Evolutionary conservation across 2,329 filamentous ascomycete genomes (phyloP).

Genomic region (Teratosphaeria pseudoeucalypti): DNA sequence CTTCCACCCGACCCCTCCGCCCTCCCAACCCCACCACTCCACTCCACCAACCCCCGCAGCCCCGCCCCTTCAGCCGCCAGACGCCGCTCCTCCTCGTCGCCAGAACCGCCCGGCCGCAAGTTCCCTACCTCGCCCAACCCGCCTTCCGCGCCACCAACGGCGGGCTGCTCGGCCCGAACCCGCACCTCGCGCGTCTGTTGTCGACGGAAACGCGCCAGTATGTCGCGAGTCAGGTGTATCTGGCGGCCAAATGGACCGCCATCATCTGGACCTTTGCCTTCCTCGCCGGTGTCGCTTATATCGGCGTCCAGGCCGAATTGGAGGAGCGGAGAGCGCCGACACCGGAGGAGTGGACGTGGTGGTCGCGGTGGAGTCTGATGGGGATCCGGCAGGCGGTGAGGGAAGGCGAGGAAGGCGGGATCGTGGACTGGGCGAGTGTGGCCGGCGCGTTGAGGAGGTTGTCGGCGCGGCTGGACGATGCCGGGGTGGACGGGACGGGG

Average conservation of each 20-base stretch:
- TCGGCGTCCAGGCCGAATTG: constrained; percentile 61
- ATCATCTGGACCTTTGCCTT: constrained; percentile 54
- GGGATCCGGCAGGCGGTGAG: constrained; percentile 43
- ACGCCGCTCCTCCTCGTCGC: constrained; percentile 44
- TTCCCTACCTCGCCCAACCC: constrained; percentile 54
- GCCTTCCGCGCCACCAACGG: constrained; percentile 18
- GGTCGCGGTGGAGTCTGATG: constrained; percentile 58
- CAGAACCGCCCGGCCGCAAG: constrained; percentile 47
- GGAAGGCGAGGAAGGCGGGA: constrained; percentile 46
- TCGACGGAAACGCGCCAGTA: constrained; percentile 67
- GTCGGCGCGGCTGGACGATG: constrained; percentile 59
- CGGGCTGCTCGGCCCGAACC: constrained; percentile 11
- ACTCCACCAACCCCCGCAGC: constrained; percentile 3
- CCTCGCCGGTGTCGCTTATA: constrained; percentile 50
- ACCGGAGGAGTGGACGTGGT: constrained; percentile 68
- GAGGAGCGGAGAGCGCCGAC: constrained; percentile 69
- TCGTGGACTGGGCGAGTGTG: constrained; percentile 60
- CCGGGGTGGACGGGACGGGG: constrained; percentile 55
- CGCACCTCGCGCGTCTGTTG: constrained; percentile 53
- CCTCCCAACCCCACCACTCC: constrained; percentile 3
- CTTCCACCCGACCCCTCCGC: constrained; percentile 4
- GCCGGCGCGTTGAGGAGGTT: constrained; percentile 51
- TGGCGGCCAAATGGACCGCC: constrained; percentile 58
- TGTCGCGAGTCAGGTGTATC: constrained; percentile 59
- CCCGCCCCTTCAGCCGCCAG: constrained; percentile 49